A percentile compares a stretch with the other conserved stretches of the same genome.
phyloP scores from a whole-genome alignment of 176 grass and related monocot genomes.

The Zea luxurians region DNA sequence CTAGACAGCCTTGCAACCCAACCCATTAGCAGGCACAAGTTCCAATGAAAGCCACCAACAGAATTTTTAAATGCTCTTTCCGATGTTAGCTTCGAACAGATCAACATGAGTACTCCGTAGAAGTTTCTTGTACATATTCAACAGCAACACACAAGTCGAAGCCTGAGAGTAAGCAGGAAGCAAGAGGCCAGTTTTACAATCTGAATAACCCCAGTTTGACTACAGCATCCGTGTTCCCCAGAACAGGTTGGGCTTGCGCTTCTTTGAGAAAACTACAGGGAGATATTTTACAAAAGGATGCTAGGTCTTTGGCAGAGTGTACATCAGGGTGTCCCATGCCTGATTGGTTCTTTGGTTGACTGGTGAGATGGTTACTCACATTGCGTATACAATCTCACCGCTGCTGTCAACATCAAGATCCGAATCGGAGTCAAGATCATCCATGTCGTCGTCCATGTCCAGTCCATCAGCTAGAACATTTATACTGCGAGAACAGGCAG shows the following conservation, averaged over 20 bases:
- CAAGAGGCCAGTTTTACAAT: constrained; percentile 4
- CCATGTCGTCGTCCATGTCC: constrained; percentile 70
- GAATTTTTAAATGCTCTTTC: too few species aligned
- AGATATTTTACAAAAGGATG: constrained; percentile 37
- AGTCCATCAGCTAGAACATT: constrained; percentile 56
- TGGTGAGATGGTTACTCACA: constrained; percentile 35
- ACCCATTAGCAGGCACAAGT: too few species aligned
- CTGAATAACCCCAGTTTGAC: constrained; percentile 32
- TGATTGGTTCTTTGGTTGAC: constrained; percentile 20
- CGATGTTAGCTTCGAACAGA: background rate
- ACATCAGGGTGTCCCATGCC: constrained; percentile 24
- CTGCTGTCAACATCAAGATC: constrained; percentile 78
- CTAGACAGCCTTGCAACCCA: too few species aligned
- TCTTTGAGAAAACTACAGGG: constrained; percentile 31
- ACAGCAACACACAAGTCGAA: constrained; percentile 22
- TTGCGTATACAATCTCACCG: constrained; percentile 72
- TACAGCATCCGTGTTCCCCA: constrained; percentile 23
- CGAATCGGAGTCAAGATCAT: constrained; percentile 63
- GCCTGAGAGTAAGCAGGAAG: background rate
- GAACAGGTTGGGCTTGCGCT: background rate
- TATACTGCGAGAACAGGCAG: constrained; percentile 57
- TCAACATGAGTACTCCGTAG: constrained; percentile 13
- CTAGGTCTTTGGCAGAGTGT: constrained; percentile 38
- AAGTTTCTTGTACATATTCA: constrained; percentile 25
- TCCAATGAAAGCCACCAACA: too few species aligned